phyloP scores from a whole-genome alignment of 2,329 filamentous ascomycete species.

The Sporothrix humicola region DNA sequence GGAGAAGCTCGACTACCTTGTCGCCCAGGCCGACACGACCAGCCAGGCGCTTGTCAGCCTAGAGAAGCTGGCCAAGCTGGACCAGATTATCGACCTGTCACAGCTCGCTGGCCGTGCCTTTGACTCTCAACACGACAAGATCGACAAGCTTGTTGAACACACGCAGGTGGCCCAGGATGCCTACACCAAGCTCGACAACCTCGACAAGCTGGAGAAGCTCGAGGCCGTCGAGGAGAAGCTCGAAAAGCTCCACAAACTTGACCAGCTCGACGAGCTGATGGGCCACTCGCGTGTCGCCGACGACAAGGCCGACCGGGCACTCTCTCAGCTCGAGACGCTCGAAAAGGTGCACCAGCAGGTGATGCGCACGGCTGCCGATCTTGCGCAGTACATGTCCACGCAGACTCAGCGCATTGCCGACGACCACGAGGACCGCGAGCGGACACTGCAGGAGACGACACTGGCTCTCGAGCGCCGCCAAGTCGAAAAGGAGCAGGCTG shows the following conservation, averaged over 20 bases:
- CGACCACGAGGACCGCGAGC: conserved; percentile 78
- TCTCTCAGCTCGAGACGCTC: conserved; percentile 78
- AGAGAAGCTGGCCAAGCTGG: conserved; percentile 37
- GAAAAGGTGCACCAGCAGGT: conserved; percentile 91
- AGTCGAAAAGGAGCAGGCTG: conserved; percentile 67
- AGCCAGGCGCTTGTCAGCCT: conserved; percentile 65
- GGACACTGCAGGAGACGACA: conserved; percentile 78
- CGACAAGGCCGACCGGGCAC: conserved; percentile 64
- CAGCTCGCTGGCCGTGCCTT: conserved; percentile 35
- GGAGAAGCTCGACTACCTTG: conserved; percentile 51
- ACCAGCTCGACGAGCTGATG: conserved; percentile 64
- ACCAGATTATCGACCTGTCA: conserved; percentile 33
- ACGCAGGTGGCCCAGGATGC: conserved; percentile 27
- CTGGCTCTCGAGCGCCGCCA: conserved; percentile 79
- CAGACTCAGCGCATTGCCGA: conserved; percentile 77
- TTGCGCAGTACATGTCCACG: conserved; percentile 78
- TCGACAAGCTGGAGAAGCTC: conserved; percentile 56
- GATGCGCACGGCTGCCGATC: conserved; percentile 79
- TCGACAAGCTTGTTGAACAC: conserved; percentile 34
- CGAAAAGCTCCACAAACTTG: conserved; percentile 63
- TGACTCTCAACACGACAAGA: conserved; percentile 36
- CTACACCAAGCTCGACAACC: conserved; percentile 24
- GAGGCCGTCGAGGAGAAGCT: conserved; percentile 45
- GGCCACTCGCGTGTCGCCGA: conserved; percentile 60
- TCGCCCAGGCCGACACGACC: conserved; percentile 69